Conservation (phyloP, 2,329 filamentous ascomycete genomes). For the Lachnellula subtilissima region DNA sequence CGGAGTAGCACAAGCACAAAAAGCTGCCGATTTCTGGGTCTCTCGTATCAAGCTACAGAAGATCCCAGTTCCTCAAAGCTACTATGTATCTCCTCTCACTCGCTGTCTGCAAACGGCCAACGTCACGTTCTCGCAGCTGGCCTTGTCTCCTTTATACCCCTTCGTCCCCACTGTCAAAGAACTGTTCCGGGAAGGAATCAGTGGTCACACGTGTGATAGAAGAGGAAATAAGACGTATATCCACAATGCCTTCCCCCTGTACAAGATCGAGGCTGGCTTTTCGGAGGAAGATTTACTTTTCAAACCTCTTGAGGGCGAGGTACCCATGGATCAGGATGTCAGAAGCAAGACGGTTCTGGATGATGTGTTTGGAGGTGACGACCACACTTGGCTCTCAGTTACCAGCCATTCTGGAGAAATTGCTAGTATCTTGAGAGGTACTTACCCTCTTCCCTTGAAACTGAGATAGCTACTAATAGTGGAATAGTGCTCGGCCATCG, state of each 20-base stretch:
- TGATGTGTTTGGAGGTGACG: constrained; percentile 50
- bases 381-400: constrained; percentile 52
- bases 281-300: constrained; percentile 50
- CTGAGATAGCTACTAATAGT: background rate
- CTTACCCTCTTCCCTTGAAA: background rate
- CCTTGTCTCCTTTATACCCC: constrained; percentile 43
- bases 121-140: constrained; percentile 53
- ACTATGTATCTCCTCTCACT: constrained; percentile 60
- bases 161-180: constrained; percentile 62
- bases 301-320: constrained; percentile 39
- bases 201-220: constrained; percentile 64
- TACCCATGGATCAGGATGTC: constrained; percentile 42
- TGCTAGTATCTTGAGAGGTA: constrained; percentile 40
- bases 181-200: constrained; percentile 59
- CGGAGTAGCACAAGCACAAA: constrained; percentile 53
- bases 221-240: constrained; percentile 53
- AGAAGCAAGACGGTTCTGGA: constrained; percentile 49
- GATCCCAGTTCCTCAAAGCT: constrained; percentile 57
- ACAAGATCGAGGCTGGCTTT: constrained; percentile 57
- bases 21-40: constrained; percentile 56
- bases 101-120: constrained; percentile 60
- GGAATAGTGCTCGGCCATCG: constrained; percentile 50
- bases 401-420: constrained; percentile 59
- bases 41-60: constrained; percentile 46
- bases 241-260: constrained; percentile 45